Evolutionary conservation across 2,329 filamentous ascomycete genomes (phyloP), one percentile per base, ranked within the genome.

Genomic region (Bipolaris gigantea): DNA sequence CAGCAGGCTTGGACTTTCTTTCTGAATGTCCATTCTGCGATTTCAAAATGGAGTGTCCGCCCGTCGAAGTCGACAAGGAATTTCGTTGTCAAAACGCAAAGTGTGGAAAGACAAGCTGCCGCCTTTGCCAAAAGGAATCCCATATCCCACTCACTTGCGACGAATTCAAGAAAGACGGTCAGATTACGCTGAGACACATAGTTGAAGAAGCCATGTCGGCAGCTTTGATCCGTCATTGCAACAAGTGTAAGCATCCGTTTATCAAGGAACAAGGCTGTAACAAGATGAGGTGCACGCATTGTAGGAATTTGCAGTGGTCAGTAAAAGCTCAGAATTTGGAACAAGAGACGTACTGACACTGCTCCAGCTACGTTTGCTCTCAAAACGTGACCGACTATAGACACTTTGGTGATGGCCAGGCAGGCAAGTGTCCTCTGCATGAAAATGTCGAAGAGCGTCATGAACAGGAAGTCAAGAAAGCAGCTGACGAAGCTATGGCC

Each of bases 161-260:
- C 32, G 88, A 94, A 66, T 66, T 64, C 27, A 81, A 80, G 34
- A 81, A 81, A 36, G 85, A 90, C 2, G 81, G 80, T 35, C 84
- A 85, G 1, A 69, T 86, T 7, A 81, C 81, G 4, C 79, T 83
- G 16, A 84, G 89, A 15, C 88, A 88, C 59, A 73, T 79, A 3
- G 84, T 95, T 27, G 91, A 96, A 71, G 90, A 96, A 70, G 90
- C 90, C 18, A 93, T 92, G 88, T 90, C 89, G 2, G 81, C 83
- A 15, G 91, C 91, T 1, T 66, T 95, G 61, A 88, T 95, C 49
- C 83, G 91, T 18, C 85, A 79, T 25, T 96, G 91, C 78, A 90
- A 90, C 57, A 79, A 78, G 58, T 87, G 89, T 74, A 77, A 80
- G n/a, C 83, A 85, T n/a, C 85, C 86, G 0, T 94, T 93, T 64